Base-by-base conservation (phyloP, 805 yeast genomes). In the Candida coquimbonensis region DNA sequence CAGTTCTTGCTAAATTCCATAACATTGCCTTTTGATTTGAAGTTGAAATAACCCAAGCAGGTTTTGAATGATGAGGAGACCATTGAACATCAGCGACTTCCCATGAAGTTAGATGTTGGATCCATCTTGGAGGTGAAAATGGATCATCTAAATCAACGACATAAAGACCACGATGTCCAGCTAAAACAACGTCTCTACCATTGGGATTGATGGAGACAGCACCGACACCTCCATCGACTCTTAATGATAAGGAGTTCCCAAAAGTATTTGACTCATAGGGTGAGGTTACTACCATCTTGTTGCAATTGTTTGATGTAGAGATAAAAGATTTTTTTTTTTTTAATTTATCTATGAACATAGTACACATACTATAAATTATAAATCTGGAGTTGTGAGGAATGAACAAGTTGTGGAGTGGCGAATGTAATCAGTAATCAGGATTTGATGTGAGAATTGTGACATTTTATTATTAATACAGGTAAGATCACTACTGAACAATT, bases 31-130 rank as follows among this genome's bases (percentile, higher is more conserved):
- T 91, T 60, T 91, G 99, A 63, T 91, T 93, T 2, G 96, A 84
- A 0, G 98, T 88, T 0, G 96, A 87, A 1, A 91, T 83, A 38
- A 93, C 87, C 96, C 97, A 90, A 7, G 83, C 73, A 1, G 96
- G 91, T 53, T 86, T 87, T 2, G 81, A 74, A 7, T 75, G 71
- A 60, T 93, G 97, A 0, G 97, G 96, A 3, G 95, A 87, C 98
- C 99, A 93, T 63, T 93, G 98, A 2, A 91, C 97, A 62, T 91
- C 97, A 0, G 99, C 96, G 4, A 93, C 99, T 63, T 93, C 98
- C 98, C 98, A 93, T 0, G 95, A 81, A 0, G 97, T 91, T 33
- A 81, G 73, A 59, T 93, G 96, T 45, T 82, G 95, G 14, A 93
- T 74, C 90, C 95, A 88, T 48, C 99, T 70, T 0, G 99, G 99